Conservation (phyloP, 352 stramenopile species). For the Phytophthora quininea region DNA sequence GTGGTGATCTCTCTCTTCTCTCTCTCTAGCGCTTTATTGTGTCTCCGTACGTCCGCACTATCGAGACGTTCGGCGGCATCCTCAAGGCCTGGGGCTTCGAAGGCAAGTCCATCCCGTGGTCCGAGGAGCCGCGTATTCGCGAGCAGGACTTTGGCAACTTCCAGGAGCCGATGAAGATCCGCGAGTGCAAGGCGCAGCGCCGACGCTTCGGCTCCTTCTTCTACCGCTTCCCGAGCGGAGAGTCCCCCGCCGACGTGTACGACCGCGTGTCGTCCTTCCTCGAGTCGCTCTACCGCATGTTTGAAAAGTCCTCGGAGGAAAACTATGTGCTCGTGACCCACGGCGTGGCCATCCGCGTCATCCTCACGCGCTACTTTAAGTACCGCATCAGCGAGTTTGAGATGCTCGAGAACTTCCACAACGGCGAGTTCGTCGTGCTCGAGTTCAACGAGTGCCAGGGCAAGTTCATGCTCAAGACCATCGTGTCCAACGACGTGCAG, state of each 20-base stretch:
- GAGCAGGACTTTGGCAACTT: constrained; percentile 93
- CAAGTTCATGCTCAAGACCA: constrained; percentile 69
- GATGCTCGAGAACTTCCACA: constrained; percentile 85
- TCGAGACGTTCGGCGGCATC: constrained; percentile 89
- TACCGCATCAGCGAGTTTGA: constrained; percentile 89
- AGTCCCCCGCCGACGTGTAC: constrained; percentile 89
- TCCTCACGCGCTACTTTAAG: constrained; percentile 91
- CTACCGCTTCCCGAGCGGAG: constrained; percentile 88
- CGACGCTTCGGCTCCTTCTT: constrained; percentile 88
- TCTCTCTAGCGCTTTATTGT: constrained; percentile 76
- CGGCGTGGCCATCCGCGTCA: constrained; percentile 86
- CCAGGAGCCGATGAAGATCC: constrained; percentile 82
- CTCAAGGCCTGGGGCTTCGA: constrained; percentile 68
- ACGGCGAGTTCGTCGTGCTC: constrained; percentile 84
- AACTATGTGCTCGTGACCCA: constrained; percentile 90
- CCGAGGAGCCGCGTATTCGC: constrained; percentile 85
- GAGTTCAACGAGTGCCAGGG: constrained; percentile 67
- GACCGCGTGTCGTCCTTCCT: constrained; percentile 90
- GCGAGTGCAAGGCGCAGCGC: constrained; percentile 79
- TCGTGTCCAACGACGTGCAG: constrained; percentile 67
- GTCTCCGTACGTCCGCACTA: constrained; percentile 84
- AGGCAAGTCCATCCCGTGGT: constrained; percentile 66
- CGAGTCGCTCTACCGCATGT: constrained; percentile 87
- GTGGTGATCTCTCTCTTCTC: not conserved
- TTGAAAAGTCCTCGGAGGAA: constrained; percentile 74